phyloP scores from a whole-genome alignment of 1,139 yeast species.

The Trichomonascaceae sp. region DNA sequence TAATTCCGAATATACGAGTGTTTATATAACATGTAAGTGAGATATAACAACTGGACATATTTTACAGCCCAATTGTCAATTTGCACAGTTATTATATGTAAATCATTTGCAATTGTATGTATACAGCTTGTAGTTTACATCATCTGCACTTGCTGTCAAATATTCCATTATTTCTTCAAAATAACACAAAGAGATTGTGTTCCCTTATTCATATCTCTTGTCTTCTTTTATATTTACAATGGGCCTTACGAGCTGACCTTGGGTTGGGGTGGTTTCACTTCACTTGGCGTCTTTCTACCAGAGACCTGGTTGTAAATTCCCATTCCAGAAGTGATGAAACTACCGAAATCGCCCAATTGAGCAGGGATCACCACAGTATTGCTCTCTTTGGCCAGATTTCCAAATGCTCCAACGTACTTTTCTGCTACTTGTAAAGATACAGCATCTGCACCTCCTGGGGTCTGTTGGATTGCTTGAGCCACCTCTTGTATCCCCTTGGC shows the following conservation, averaged over 20 bases:
- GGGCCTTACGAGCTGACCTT: not conserved
- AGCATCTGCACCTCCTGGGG: slow-evolving; percentile 71
- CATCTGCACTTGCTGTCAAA: too few relatives aligned
- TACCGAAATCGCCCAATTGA: slow-evolving; percentile 66
- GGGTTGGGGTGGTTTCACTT: not conserved
- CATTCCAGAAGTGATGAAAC: slow-evolving; percentile 71
- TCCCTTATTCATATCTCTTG: not conserved
- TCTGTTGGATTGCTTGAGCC: slow-evolving; percentile 59
- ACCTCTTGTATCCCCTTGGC: slow-evolving; percentile 62
- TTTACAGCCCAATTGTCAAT: too few relatives aligned
- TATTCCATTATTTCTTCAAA: too few relatives aligned
- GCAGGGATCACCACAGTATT: slow-evolving; percentile 76
- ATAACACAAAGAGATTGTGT: not conserved
- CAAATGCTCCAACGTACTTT: slow-evolving; percentile 75
- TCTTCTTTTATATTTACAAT: not conserved
- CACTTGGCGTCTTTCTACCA: not conserved
- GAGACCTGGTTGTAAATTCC: slow-evolving; percentile 58
- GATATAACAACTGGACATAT: not conserved
- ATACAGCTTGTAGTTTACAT: too few relatives aligned
- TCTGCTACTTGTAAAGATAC: slow-evolving; percentile 77
- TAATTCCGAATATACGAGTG: not conserved
- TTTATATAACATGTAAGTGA: not conserved
- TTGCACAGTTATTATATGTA: too few relatives aligned
- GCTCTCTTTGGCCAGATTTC: slow-evolving; percentile 74
- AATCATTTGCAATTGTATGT: too few relatives aligned